Evolutionary conservation across 164 flowering plant species (phyloP), one percentile per base, ranked within the genome.

Genomic region (Hamamelis virginiana): DNA sequence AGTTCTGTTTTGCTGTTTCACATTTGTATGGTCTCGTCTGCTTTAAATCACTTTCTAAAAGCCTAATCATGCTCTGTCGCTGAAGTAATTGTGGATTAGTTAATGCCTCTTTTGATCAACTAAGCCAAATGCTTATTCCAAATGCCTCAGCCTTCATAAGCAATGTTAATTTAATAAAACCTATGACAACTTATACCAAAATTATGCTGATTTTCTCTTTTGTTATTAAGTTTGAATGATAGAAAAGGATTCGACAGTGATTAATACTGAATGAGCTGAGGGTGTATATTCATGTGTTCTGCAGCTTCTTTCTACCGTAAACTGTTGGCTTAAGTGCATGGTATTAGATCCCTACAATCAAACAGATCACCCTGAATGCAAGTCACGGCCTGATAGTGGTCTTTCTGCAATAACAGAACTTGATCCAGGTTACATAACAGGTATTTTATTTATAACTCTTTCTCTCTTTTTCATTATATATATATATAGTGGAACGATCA

Each of bases 321-420:
- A 95, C 75, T 95, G 98, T 75, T 95, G 97, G 98, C 90, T 95
- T 8, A 95, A 95, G 80, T 95, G 98, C 82, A 89, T 95, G 88
- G 8, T 84, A 67, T 78, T 95, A n/a, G 97, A 95, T 53, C 97
- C 98, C 63, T 91, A 92, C 81, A 91, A 90, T 76, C 96, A 95
- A 81, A 88, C 98, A 28, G 98, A 95, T 80, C 91, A 95, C 64
- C 94, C 98, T 11, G 94, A 92, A 73, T 95, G 98, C 82, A 95
- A 84, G 80, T 89, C 98, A 28, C 89, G 98, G 45, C 97, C 98
- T 63, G 98, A 95, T 76, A 83, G 96, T 72, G 98, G 97, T 76
- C 97, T 95, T 81, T 92, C 98, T 68, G 98, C 96, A 8, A 95
- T 95, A 51, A 95, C 98, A 19, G 98, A 95, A 81, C 86, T 95